A percentile compares a stretch with the other conserved stretches of the same genome.
Evolutionary conservation across 352 stramenopile genomes (phyloP).

Genomic region (Plasmopara muralis): DNA sequence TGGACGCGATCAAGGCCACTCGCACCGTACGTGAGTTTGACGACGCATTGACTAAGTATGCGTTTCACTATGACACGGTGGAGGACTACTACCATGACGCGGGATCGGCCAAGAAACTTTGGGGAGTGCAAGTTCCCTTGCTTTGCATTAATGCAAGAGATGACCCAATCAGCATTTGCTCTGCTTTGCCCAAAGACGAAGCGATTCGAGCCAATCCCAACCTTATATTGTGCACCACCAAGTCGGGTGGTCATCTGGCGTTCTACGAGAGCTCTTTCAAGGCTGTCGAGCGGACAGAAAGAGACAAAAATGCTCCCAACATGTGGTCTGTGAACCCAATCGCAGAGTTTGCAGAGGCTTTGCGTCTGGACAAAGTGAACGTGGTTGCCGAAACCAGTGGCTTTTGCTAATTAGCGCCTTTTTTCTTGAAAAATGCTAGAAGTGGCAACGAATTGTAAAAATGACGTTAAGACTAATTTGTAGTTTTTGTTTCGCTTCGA

Average conservation of each 20-base stretch:
- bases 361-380: conserved; percentile 19
- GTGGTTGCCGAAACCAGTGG: too few species aligned
- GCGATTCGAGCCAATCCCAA: conserved; percentile 42
- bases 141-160: conserved; percentile 59
- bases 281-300: conserved; percentile 5
- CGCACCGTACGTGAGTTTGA: conserved; percentile 53
- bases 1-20: conserved; percentile 31
- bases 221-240: conserved; percentile 60
- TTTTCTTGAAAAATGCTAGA: too few species aligned
- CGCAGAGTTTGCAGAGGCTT: conserved; percentile 47
- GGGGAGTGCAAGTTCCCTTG: conserved; percentile 38
- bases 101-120: conserved; percentile 32
- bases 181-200: conserved; percentile 25
- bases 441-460: too few species aligned
- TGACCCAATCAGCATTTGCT: conserved; percentile 49
- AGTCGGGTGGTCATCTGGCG: conserved; percentile 54
- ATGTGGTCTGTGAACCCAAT: conserved; percentile 49
- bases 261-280: conserved; percentile 50
- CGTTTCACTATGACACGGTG: conserved; percentile 54
- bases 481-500: too few species aligned
- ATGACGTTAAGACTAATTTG: too few species aligned
- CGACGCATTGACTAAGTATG: conserved; percentile 46
- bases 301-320: conserved; percentile 6
- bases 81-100: conserved; percentile 58
- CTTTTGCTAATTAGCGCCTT: too few species aligned